Percentiles rank a stretch among this genome's conserved stretches.
phyloP scores from a whole-genome alignment of 352 stramenopile species.

The Globisporangium canariense region DNA sequence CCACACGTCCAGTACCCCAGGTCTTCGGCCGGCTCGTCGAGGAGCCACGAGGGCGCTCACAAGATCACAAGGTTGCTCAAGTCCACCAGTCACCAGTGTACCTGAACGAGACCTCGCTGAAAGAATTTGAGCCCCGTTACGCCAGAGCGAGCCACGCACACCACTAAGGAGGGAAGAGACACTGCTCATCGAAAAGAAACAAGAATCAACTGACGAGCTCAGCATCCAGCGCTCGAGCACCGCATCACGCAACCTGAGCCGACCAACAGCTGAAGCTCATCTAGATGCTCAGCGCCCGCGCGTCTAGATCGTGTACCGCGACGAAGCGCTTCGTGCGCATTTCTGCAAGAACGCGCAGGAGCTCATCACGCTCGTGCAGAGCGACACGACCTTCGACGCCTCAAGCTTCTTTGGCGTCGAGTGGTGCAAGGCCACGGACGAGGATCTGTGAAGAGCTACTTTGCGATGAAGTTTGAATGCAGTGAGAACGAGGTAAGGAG shows the following conservation, averaged over 20 bases:
- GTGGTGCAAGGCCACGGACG: conserved; percentile 6
- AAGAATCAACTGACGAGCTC: neutral
- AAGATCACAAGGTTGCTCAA: too few relatives aligned
- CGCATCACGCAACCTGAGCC: neutral
- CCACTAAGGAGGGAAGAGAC: neutral
- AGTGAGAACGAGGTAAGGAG: too few relatives aligned
- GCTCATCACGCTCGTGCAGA: conserved; percentile 5
- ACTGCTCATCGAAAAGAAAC: neutral
- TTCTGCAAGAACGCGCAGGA: conserved; percentile 5
- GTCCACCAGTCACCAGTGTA: neutral
- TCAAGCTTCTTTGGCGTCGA: conserved; percentile 13
- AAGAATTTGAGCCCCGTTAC: too few relatives aligned
- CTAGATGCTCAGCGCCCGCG: neutral
- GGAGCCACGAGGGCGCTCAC: neutral
- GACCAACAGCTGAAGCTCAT: neutral
- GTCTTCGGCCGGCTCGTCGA: neutral
- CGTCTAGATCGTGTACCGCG: conserved; percentile 5
- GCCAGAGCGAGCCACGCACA: neutral
- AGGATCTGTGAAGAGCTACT: neutral
- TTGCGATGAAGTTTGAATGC: too few relatives aligned
- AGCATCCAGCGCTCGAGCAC: neutral
- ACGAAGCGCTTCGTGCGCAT: conserved; percentile 4
- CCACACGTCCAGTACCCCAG: neutral
- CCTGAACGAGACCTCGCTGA: neutral
- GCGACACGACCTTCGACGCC: conserved; percentile 8